Percentiles rank a stretch among this genome's conserved stretches.
Conservation (phyloP, 2,329 filamentous ascomycete species). For the Didymosphaeria variabile region DNA sequence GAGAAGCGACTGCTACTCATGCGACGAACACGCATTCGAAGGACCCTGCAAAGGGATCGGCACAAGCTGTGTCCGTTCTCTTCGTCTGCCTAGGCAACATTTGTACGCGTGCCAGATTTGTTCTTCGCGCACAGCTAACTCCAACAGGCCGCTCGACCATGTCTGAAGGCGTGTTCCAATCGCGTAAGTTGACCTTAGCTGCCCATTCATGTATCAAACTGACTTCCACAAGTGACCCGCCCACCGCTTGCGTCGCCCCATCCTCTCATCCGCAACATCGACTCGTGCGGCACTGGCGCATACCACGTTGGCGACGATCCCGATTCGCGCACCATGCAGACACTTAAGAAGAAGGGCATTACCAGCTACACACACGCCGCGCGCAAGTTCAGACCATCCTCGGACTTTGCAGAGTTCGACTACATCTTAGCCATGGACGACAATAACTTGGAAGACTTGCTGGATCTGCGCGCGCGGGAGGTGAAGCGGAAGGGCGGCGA, state of each 20-base stretch:
- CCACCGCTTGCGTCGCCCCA: slow-evolving; percentile 59
- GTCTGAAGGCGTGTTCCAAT: slow-evolving; percentile 92
- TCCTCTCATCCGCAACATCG: slow-evolving; percentile 71
- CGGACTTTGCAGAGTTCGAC: slow-evolving; percentile 86
- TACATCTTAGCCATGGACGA: slow-evolving; percentile 96
- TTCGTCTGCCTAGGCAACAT: slow-evolving; percentile 99
- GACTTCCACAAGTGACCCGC: slow-evolving; percentile 56
- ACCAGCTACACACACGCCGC: slow-evolving; percentile 79
- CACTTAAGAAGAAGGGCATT: slow-evolving; percentile 77
- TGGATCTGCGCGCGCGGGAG: slow-evolving; percentile 65
- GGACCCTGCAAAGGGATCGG: slow-evolving; percentile 14
- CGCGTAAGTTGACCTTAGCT: slow-evolving; percentile 40
- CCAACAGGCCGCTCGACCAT: slow-evolving; percentile 77
- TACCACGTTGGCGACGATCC: slow-evolving; percentile 83
- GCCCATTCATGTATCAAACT: too few relatives aligned
- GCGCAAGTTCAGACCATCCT: slow-evolving; percentile 71
- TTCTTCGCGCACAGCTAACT: slow-evolving; percentile 11
- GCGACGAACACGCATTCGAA: too few relatives aligned
- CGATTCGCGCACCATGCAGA: slow-evolving; percentile 84
- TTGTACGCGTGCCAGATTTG: slow-evolving; percentile 63
- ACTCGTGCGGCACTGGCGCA: slow-evolving; percentile 89
- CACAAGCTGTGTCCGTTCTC: slow-evolving; percentile 71
- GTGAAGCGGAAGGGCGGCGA: slow-evolving; percentile 52
- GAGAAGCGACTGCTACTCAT: not conserved
- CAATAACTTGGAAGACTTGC: slow-evolving; percentile 77